These are phyloP conservation scores for Yamadazyma spencermartinsiae DNA, from an alignment of 1,139 yeast genomes.

Conservation along the genomic window DNA sequence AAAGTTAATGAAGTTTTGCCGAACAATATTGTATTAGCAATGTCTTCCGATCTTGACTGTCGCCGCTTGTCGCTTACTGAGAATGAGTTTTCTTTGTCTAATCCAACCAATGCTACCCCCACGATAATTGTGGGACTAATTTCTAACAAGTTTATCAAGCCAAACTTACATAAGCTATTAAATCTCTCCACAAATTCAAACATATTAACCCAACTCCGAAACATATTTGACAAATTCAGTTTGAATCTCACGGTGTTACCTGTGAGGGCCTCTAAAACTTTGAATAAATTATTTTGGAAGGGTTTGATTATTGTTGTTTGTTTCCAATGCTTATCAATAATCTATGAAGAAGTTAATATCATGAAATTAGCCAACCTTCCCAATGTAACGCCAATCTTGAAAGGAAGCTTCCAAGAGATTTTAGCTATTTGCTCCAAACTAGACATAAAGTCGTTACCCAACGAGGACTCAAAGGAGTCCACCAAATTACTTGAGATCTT, in stretches of 20 bases:
- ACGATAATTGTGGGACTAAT: conserved; percentile 10
- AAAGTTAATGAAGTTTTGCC: conserved; percentile 10
- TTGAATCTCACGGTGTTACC: conserved; percentile 3
- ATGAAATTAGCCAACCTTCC: conserved; percentile 13
- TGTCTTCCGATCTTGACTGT: conserved; percentile 19
- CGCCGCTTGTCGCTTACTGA: conserved; percentile 13
- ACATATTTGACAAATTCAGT: background rate
- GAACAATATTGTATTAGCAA: conserved; percentile 12
- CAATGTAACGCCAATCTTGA: conserved; percentile 17
- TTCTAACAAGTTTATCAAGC: conserved; percentile 2
- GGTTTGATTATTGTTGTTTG: conserved; percentile 16
- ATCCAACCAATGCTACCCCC: conserved; percentile 1
- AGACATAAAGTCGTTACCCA: conserved; percentile 11
- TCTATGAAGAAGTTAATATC: conserved; percentile 23
- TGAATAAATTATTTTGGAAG: conserved; percentile 17
- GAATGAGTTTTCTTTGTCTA: conserved; percentile 10
- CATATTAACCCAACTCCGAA: background rate
- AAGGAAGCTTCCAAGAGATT: conserved; percentile 23
- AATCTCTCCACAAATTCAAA: conserved; percentile 3
- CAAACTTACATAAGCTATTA: background rate
- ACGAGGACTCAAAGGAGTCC: conserved; percentile 11
- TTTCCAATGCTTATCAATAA: conserved; percentile 20
- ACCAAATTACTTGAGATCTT: conserved; percentile 15
- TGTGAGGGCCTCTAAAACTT: background rate
- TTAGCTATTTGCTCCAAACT: conserved; percentile 12